Evolutionary conservation across 2,329 filamentous ascomycete genomes (phyloP).

Genomic region (Stachybotrys chartarum): DNA sequence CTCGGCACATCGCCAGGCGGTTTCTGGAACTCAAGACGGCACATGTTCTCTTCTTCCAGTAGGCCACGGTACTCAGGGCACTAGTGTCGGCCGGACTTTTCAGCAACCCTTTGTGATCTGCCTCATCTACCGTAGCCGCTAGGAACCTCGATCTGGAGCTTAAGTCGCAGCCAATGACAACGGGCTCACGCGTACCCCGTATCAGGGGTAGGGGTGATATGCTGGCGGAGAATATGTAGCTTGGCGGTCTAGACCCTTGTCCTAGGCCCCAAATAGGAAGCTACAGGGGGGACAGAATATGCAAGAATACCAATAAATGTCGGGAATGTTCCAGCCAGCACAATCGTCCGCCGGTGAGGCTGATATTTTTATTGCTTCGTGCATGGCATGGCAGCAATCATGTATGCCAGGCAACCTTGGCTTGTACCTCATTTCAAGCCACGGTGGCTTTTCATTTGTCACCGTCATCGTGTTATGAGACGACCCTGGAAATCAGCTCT

Average conservation of each 20-base stretch:
- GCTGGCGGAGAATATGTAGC: conserved; percentile 1
- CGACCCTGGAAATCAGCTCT: conserved; percentile 1
- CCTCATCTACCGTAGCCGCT: not conserved
- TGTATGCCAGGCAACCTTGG: not conserved
- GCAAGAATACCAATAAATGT: conserved; percentile 1
- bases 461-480: not conserved
- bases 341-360: conserved; percentile 1
- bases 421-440: not conserved
- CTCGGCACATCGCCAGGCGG: not conserved
- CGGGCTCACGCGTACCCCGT: not conserved
- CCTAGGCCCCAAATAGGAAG: not conserved
- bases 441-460: not conserved
- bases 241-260: conserved; percentile 1
- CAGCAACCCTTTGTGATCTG: not conserved
- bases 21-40: not conserved
- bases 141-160: not conserved
- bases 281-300: not conserved
- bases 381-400: conserved; percentile 1
- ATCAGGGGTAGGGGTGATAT: not conserved
- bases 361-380: conserved; percentile 1
- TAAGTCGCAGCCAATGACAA: not conserved
- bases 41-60: not conserved
- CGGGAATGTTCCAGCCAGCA: conserved; percentile 1
- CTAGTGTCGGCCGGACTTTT: not conserved
- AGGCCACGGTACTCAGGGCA: not conserved